These are phyloP conservation scores for Umbelopsis sp. DNA, from an alignment of 192 early-diverging fungal genomes.

Conservation along the genomic window DNA sequence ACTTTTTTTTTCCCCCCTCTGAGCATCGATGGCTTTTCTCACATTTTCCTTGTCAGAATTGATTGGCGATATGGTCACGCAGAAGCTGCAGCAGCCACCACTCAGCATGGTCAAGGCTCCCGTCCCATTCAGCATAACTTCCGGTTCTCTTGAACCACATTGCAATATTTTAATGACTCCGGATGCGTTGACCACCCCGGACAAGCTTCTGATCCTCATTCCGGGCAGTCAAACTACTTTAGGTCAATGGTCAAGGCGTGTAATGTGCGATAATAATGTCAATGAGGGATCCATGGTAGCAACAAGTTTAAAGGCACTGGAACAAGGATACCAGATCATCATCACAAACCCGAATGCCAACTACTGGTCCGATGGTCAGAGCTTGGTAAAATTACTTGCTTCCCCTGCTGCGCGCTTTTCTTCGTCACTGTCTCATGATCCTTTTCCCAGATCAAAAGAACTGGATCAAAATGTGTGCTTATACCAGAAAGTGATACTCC, in stretches of 20 bases:
- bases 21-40: background rate
- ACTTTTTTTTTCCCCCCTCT: no score
- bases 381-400: conserved; percentile 17
- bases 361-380: conserved; percentile 26
- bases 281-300: conserved; percentile 37
- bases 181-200: conserved; percentile 34
- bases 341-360: conserved; percentile 38
- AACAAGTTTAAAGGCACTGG: conserved; percentile 2
- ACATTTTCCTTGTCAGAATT: conserved; percentile 12
- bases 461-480: background rate
- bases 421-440: background rate
- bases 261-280: conserved; percentile 38
- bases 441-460: background rate
- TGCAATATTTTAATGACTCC: conserved; percentile 32
- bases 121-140: conserved; percentile 20
- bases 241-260: conserved; percentile 37
- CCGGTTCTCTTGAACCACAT: conserved; percentile 15
- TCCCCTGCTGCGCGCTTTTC: background rate
- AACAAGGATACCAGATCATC: conserved; percentile 33
- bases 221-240: conserved; percentile 30
- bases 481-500: conserved; percentile 24
- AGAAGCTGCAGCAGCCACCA: conserved; percentile 21
- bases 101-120: conserved; percentile 21
- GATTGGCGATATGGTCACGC: conserved; percentile 28
- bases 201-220: conserved; percentile 33